Base-by-base conservation (phyloP, 2,329 filamentous ascomycete species). In the Diaporthe vexans region DNA sequence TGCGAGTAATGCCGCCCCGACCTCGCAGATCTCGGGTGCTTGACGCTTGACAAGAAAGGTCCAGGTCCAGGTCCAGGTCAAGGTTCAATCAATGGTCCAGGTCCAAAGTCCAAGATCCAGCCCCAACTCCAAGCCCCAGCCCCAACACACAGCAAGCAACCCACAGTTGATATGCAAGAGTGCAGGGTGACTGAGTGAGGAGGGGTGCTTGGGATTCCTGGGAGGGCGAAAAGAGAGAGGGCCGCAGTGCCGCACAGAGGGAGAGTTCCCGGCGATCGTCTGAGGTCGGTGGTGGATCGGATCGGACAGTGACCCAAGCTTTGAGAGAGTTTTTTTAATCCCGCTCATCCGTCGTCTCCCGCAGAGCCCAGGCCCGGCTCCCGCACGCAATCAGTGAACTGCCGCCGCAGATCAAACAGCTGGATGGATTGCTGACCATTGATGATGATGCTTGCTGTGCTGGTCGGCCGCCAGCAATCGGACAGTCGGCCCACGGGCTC, bases 11-110 rank as follows among this genome's bases (percentile, higher is more conserved):
- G 70, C 54, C 54, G 40, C 73, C 46, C 46, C 73, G 68, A 71
- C 56, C 68, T 72, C 43, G 69, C 59, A 74, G 73, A 74, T 74
- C 73, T 48, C 61, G 65, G 70, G 46, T 35, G 61, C 61, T 67
- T 67, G 61, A 67, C 61, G 63, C 63, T 67, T 67, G 63, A 52
- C 63, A 26, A 67, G 26, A 35, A 19, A 37, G 13, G 61, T 10
- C 43, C 61, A 51, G 43, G 61, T 67, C 61, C 46, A 29, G 40
- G 58, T 46, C 13, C 40, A 35, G 43, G 59, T n/a, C 63, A 17
- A 37, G 61, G 61, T 51, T 24, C 24, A 33, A n/a, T 63, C 58
- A 11, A 46, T 46, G 43, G 43, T 17, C 37, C 37, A 37, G 21
- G 63, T 19, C 61, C 61, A 40, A 51, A 26, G 63, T 67, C 63